Evolutionary conservation across 2,329 filamentous ascomycete species (phyloP).

Genomic region (Fusarium duplospermum): DNA sequence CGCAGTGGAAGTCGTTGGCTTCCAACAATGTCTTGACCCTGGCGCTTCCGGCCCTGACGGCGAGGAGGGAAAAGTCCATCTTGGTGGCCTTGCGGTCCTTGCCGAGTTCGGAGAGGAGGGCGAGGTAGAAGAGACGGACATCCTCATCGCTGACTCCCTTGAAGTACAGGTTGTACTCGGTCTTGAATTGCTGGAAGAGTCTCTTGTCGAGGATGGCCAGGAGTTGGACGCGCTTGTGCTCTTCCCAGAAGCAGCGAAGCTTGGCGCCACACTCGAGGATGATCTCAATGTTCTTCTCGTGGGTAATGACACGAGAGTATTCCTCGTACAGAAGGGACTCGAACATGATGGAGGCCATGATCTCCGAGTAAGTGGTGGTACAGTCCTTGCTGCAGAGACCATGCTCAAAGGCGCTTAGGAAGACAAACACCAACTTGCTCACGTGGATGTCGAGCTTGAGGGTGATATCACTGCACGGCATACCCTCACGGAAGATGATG

Average conservation of each 20-base stretch:
- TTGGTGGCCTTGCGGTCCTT: conserved; percentile 46
- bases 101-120: conserved; percentile 54
- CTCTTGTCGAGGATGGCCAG: conserved; percentile 51
- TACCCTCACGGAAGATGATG: conserved; percentile 53
- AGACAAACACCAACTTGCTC: conserved; percentile 55
- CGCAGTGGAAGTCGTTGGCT: conserved; percentile 52
- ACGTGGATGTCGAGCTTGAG: conserved; percentile 52
- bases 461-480: conserved; percentile 52
- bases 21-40: conserved; percentile 52
- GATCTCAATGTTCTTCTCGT: conserved; percentile 33
- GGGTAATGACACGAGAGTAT: conserved; percentile 38
- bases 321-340: conserved; percentile 42
- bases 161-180: conserved; percentile 46
- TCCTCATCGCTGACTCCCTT: conserved; percentile 45
- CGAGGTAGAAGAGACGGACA: conserved; percentile 53
- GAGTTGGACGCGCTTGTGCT: conserved; percentile 47
- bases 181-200: conserved; percentile 53
- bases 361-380: conserved; percentile 54
- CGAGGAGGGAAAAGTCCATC: conserved; percentile 53
- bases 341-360: conserved; percentile 46
- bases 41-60: conserved; percentile 47
- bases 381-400: conserved; percentile 49
- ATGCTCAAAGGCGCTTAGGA: conserved; percentile 59
- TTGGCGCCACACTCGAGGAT: conserved; percentile 41
- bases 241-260: conserved; percentile 41